Percentiles rank a stretch among this genome's conserved stretches.
phyloP scores from a whole-genome alignment of 164 flowering plant genomes.

The Hamamelis virginiana region DNA sequence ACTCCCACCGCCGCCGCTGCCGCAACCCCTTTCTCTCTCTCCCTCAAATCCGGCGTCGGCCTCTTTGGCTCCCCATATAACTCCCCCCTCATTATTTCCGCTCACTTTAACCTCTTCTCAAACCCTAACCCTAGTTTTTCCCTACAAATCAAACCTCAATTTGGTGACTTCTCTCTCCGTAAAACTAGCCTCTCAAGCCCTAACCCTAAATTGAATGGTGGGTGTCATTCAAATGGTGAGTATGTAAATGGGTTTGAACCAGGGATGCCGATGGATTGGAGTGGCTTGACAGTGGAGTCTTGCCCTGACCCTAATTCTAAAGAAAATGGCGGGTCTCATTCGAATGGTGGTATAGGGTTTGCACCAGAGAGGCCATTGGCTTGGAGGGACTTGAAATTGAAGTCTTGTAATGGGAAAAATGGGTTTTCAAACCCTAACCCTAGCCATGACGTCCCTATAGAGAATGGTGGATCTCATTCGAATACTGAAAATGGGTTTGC shows the following conservation, averaged over 20 bases:
- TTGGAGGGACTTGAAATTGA: constrained; percentile 26
- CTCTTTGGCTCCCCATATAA: constrained; percentile 53
- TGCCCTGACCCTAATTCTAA: constrained; percentile 6
- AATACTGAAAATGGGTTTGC: constrained; percentile 18
- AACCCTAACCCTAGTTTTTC: constrained; percentile 30
- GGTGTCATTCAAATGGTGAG: constrained; percentile 9
- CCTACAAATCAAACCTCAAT: constrained; percentile 37
- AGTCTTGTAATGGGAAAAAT: constrained; percentile 20
- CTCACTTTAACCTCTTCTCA: constrained; percentile 43
- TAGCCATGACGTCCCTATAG: constrained; percentile 11
- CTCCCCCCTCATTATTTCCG: constrained; percentile 67
- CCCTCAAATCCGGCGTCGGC: constrained; percentile 70
- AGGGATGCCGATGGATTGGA: constrained; percentile 24
- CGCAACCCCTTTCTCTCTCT: constrained; percentile 37
- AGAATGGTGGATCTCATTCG: constrained; percentile 22
- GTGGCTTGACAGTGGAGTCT: constrained; percentile 31
- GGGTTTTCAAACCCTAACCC: constrained; percentile 32
- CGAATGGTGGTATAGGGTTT: constrained; percentile 17
- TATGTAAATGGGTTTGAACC: constrained; percentile 15
- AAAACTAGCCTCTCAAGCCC: constrained; percentile 38
- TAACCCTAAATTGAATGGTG: constrained; percentile 3
- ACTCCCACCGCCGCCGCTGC: constrained; percentile 16
- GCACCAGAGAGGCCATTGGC: constrained; percentile 26
- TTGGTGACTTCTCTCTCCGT: constrained; percentile 54
- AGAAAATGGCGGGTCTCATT: constrained; percentile 26